Percentiles rank a stretch among this genome's conserved stretches.
These are phyloP conservation scores for Populus davidiana DNA, from an alignment of 345 rosid species.

Conservation along the genomic window DNA sequence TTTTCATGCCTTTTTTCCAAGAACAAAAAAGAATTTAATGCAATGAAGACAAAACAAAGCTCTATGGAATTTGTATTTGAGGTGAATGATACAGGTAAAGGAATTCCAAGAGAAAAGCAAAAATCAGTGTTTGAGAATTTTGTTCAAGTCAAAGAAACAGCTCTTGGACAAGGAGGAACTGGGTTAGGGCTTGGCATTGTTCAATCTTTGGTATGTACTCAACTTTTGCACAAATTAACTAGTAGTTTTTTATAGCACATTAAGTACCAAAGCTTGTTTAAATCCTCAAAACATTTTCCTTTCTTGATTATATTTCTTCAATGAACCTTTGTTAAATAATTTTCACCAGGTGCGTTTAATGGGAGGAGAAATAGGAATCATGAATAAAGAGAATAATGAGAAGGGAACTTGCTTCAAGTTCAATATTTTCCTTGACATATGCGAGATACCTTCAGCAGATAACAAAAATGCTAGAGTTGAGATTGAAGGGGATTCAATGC, in stretches of 20 bases:
- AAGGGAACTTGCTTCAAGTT: conserved; percentile 80
- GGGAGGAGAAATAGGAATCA: conserved; percentile 80
- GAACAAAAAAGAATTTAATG: conserved; percentile 25
- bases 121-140: conserved; percentile 69
- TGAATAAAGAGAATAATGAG: conserved; percentile 52
- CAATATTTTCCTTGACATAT: conserved; percentile 40
- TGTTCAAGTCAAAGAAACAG: conserved; percentile 74
- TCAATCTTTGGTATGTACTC: conserved; percentile 62
- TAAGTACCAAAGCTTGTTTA: background rate
- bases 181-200: conserved; percentile 91
- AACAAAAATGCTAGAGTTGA: conserved; percentile 25
- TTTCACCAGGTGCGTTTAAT: conserved; percentile 57
- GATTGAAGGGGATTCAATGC: conserved; percentile 16
- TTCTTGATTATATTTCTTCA: background rate
- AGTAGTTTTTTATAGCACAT: background rate
- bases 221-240: background rate
- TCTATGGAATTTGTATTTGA: conserved; percentile 57
- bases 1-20: conserved; percentile 23
- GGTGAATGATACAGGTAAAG: conserved; percentile 82
- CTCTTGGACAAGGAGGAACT: conserved; percentile 59
- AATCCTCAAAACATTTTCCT: background rate
- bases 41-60: conserved; percentile 16
- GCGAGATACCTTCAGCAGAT: conserved; percentile 17
- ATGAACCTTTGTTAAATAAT: background rate
- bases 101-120: conserved; percentile 64